A percentile compares a stretch with the other conserved stretches of the same genome.
These are phyloP conservation scores for Aureobasidium lini DNA, from an alignment of 2,329 filamentous ascomycete species.

Conservation along the genomic window DNA sequence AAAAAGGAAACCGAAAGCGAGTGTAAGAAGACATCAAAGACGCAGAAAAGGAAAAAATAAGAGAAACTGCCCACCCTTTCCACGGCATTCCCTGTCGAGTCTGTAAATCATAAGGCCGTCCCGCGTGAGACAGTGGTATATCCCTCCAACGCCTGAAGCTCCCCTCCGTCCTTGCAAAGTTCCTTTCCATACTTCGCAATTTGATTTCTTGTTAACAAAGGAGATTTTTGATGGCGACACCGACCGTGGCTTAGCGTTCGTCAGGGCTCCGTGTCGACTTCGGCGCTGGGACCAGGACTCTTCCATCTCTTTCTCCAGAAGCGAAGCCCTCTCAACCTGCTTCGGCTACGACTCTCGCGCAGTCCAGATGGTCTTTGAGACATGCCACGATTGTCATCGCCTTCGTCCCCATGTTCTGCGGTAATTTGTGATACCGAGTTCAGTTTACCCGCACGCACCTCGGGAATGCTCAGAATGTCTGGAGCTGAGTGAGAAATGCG, in stretches of 20 bases:
- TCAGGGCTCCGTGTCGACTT: constrained; percentile 3
- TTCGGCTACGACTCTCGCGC: constrained; percentile 27
- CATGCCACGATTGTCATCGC: constrained; percentile 1
- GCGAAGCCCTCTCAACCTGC: constrained; percentile 28
- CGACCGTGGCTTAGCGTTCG: not conserved
- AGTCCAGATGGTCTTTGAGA: constrained; percentile 2
- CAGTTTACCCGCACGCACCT: not conserved
- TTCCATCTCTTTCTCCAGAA: constrained; percentile 28
- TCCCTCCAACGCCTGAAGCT: constrained; percentile 3
- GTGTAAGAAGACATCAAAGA: not conserved
- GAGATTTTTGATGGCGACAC: not conserved
- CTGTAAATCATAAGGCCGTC: constrained; percentile 13
- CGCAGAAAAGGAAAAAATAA: not conserved
- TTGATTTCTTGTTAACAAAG: not conserved
- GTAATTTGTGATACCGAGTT: not conserved
- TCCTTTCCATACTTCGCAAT: not conserved
- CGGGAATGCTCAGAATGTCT: constrained; percentile 8
- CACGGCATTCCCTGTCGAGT: not conserved
- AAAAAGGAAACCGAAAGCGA: not conserved
- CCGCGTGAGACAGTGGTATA: constrained; percentile 13
- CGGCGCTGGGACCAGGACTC: constrained; percentile 2
- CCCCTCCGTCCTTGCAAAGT: not conserved
- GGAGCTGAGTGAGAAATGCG: constrained; percentile 5
- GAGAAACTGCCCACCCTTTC: not conserved
- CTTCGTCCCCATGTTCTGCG: not conserved